Evolutionary conservation across 768 basidiomycete species (phyloP), one percentile per base, ranked within the genome.

Genomic region (Leucogyrophana mollusca): DNA sequence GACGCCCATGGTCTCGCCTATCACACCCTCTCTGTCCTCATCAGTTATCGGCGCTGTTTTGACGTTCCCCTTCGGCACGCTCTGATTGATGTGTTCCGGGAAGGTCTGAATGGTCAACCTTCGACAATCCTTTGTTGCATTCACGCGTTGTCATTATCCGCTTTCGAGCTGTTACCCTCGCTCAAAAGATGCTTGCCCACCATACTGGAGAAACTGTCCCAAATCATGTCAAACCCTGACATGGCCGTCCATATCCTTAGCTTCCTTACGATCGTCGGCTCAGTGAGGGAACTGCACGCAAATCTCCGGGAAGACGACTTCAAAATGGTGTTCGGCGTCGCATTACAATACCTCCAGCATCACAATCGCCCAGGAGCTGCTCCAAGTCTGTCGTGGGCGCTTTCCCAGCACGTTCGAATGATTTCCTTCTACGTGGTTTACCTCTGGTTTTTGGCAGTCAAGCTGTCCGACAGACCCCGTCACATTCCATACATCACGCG

Each of bases 201-300:
- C 27, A 91, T 96, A 43, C 72, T 98, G 47, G 86, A 87, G 56
- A 90, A 90, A 64, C 77, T 98, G 22, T 85, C 88, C 6, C 87
- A 90, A 62, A 95, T 98, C 68, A 94, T 97, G 85, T 91, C 91
- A 1, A 93, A 90, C 44, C 83, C 92, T 2, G 84, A 84, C 49
- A 87, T 97, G 79, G 87, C 93, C 5, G 87, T 94, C n/a, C 94
- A 98, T 61, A 94, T 98, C 61, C 82, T 98, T 48, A 90, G 90
- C 51, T 90, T 98, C 63, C 78, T 98, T 18, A 78, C 82, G 34
- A 85, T 96, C 50, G 77, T 96, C 36, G 93, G 90, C 3, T 90
- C 92, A 2, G 77, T 87, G 11, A 85, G 80, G 1, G 67, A 77
- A 5, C 71, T 98, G 5, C 89, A 93, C 63, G 83, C 83, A 46